Conservation (phyloP, 805 yeast species). For the Candida xyloterini region DNA sequence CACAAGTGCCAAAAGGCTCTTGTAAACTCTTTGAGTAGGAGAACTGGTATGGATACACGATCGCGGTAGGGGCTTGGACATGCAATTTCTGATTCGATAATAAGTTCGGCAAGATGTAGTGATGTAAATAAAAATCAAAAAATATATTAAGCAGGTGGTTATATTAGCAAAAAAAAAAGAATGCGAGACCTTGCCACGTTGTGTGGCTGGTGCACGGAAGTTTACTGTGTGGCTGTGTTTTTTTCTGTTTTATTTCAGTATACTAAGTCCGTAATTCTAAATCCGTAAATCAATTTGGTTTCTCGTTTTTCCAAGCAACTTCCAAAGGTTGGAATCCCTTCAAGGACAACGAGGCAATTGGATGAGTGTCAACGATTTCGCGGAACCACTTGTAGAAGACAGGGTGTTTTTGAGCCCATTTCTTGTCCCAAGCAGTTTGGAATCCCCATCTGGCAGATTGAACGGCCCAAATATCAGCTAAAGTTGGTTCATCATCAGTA, state of each 20-base stretch:
- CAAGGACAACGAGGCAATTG: conserved; percentile 17
- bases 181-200: too few species aligned
- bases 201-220: too few species aligned
- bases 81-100: background rate
- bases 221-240: too few species aligned
- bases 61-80: conserved; percentile 11
- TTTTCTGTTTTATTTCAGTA: too few species aligned
- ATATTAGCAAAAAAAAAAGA: too few species aligned
- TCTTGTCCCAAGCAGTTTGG: conserved; percentile 41
- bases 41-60: background rate
- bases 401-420: conserved; percentile 36
- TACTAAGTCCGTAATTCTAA: background rate
- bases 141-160: too few species aligned
- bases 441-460: conserved; percentile 40
- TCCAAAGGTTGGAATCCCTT: conserved; percentile 17
- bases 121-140: too few species aligned
- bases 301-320: conserved; percentile 12
- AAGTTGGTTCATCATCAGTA: conserved; percentile 20
- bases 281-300: background rate
- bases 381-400: conserved; percentile 3
- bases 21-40: conserved; percentile 9
- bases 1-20: conserved; percentile 18
- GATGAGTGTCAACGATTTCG: conserved; percentile 31
- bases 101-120: too few species aligned
- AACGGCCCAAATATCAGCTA: conserved; percentile 39